phyloP scores from a whole-genome alignment of 768 basidiomycete genomes.

The Mycena rosella region DNA sequence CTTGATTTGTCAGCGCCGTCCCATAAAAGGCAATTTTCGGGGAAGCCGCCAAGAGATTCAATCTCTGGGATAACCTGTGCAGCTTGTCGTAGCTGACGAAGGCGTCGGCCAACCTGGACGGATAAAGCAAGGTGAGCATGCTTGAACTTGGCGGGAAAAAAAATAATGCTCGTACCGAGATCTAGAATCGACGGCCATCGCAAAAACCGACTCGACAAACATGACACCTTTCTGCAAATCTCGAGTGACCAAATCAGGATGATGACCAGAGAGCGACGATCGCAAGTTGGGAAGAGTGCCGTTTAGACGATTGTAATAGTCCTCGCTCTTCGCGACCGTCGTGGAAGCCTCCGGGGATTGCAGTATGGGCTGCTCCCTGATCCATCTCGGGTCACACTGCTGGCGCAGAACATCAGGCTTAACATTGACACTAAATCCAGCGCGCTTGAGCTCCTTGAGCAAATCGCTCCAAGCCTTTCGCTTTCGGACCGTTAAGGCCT shows the following conservation, averaged over 20 bases:
- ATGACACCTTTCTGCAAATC: slow-evolving; percentile 86
- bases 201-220: slow-evolving; percentile 84
- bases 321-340: slow-evolving; percentile 61
- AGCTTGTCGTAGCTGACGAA: slow-evolving; percentile 43
- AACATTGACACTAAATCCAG: slow-evolving; percentile 79
- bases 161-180: slow-evolving; percentile 64
- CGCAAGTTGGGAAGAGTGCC: slow-evolving; percentile 77
- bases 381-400: slow-evolving; percentile 69
- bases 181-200: slow-evolving; percentile 72
- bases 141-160: neutral
- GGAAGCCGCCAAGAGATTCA: slow-evolving; percentile 42
- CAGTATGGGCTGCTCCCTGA: slow-evolving; percentile 71
- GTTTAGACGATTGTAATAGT: slow-evolving; percentile 74
- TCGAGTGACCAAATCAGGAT: slow-evolving; percentile 85
- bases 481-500: slow-evolving; percentile 85
- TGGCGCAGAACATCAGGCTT: slow-evolving; percentile 76
- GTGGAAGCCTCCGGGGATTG: slow-evolving; percentile 40
- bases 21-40: slow-evolving; percentile 42
- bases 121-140: slow-evolving; percentile 9
- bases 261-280: slow-evolving; percentile 73
- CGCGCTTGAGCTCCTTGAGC: slow-evolving; percentile 86
- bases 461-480: slow-evolving; percentile 92
- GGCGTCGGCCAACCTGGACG: slow-evolving; percentile 47
- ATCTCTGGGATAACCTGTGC: slow-evolving; percentile 42
- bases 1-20: slow-evolving; percentile 34